Percentiles rank a stretch among this genome's conserved stretches.
Evolutionary conservation across 2,329 filamentous ascomycete genomes (phyloP).

Genomic region (Colletotrichum lini): DNA sequence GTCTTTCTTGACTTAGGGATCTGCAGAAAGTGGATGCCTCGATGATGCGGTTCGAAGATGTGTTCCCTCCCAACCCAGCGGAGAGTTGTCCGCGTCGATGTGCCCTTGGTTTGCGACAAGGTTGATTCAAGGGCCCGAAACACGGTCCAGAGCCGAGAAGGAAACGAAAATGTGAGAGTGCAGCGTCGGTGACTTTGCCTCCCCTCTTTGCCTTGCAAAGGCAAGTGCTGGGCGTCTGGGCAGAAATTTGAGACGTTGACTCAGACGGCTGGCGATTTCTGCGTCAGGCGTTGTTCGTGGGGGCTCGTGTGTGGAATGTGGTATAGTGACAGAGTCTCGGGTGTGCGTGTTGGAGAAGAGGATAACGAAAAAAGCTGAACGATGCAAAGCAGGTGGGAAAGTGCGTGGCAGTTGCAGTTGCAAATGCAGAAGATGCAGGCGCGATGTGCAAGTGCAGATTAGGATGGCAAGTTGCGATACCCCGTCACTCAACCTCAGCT

Average conservation of each 20-base stretch:
- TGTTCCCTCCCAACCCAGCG: constrained; percentile 4
- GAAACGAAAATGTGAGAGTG: neutral
- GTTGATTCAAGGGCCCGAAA: constrained; percentile 14
- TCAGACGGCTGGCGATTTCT: constrained; percentile 12
- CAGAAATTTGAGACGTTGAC: constrained; percentile 26
- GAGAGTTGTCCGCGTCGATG: constrained; percentile 23
- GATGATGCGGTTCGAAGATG: constrained; percentile 21
- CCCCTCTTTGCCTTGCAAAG: neutral
- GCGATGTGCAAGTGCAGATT: constrained; percentile 3
- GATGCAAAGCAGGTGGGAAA: constrained; percentile 7
- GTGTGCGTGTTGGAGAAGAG: neutral
- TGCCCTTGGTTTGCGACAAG: constrained; percentile 15
- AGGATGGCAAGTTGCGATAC: neutral
- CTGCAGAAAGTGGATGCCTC: constrained; percentile 27
- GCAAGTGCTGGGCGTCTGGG: constrained; percentile 7
- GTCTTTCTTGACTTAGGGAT: constrained; percentile 12
- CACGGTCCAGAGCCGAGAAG: neutral
- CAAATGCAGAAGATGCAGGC: neutral
- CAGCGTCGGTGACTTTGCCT: neutral
- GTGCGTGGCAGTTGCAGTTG: neutral
- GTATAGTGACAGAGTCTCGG: constrained; percentile 1
- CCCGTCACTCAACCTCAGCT: neutral
- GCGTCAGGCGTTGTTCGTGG: constrained; percentile 22
- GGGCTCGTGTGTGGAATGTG: neutral
- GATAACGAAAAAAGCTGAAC: neutral